phyloP scores from a whole-genome alignment of 1,139 yeast species.

The Meyerozyma guilliermondii region DNA sequence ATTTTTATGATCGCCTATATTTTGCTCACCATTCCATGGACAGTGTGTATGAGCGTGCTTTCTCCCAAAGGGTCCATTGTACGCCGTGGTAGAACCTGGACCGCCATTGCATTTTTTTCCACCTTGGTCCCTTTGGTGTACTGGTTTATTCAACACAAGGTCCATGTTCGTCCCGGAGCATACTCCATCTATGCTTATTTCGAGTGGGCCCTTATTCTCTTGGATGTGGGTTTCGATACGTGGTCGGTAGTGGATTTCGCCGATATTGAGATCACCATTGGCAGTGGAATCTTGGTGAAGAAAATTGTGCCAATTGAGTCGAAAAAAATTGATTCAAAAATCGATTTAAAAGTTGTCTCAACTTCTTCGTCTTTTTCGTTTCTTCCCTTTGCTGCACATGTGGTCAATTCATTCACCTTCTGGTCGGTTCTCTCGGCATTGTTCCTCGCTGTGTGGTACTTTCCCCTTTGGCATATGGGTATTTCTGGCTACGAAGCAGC shows the following conservation, averaged over 20 bases:
- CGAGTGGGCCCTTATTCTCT: conserved; percentile 83
- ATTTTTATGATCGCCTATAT: conserved; percentile 90
- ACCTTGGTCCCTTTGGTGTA: conserved; percentile 77
- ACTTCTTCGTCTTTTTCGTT: conserved; percentile 15
- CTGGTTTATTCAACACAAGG: conserved; percentile 90
- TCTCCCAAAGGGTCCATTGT: conserved; percentile 47
- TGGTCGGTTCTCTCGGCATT: conserved; percentile 83
- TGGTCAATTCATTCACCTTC: conserved; percentile 61
- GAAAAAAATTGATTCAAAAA: conserved; percentile 5
- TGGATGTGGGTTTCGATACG: conserved; percentile 82
- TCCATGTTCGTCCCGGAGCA: conserved; percentile 85
- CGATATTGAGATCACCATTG: conserved; percentile 41
- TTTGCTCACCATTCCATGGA: conserved; percentile 90
- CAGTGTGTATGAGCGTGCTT: conserved; percentile 52
- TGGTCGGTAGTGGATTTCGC: conserved; percentile 70
- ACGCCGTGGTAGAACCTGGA: conserved; percentile 47
- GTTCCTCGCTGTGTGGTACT: conserved; percentile 88
- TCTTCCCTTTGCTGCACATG: conserved; percentile 41
- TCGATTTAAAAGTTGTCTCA: conserved; percentile 5
- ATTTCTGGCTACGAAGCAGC: conserved; percentile 89
- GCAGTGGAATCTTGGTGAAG: conserved; percentile 13
- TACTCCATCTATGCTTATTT: conserved; percentile 90
- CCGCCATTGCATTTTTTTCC: conserved; percentile 60
- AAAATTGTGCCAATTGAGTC: conserved; percentile 7
- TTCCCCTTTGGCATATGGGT: conserved; percentile 98